Percentiles rank a stretch among this genome's conserved stretches.
Conservation (phyloP, 148 eudicot genomes). For the Selenicereus undatus region DNA sequence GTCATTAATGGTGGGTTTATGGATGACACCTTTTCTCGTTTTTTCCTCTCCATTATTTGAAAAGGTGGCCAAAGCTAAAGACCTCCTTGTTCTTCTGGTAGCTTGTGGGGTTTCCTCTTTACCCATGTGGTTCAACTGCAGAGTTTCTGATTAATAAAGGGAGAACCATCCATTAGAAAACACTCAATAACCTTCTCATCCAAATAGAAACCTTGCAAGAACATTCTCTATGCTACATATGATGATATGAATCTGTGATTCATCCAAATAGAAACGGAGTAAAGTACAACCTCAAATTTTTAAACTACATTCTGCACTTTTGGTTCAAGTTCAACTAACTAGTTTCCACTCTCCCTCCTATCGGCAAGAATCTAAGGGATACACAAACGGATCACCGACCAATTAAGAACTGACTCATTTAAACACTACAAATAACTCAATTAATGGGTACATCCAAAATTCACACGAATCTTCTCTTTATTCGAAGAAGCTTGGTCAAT, state of each 20-base stretch:
- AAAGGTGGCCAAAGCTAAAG: conserved; percentile 33
- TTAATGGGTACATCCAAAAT: too few relatives aligned
- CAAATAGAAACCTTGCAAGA: neutral
- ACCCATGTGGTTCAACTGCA: conserved; percentile 31
- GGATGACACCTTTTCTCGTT: conserved; percentile 25
- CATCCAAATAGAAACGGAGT: too few relatives aligned
- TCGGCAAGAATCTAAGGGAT: too few relatives aligned
- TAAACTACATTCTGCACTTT: neutral
- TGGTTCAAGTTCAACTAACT: neutral
- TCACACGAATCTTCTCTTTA: too few relatives aligned
- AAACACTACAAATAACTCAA: too few relatives aligned
- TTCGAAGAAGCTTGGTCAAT: too few relatives aligned
- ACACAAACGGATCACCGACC: too few relatives aligned
- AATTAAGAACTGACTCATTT: too few relatives aligned
- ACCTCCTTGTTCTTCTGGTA: conserved; percentile 67
- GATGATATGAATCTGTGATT: too few relatives aligned
- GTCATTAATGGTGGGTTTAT: conserved; percentile 42
- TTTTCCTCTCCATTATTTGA: conserved; percentile 29
- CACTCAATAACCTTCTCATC: neutral
- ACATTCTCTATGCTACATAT: neutral
- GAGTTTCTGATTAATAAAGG: neutral
- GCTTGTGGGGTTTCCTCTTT: conserved; percentile 48
- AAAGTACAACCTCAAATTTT: neutral
- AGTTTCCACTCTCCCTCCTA: too few relatives aligned
- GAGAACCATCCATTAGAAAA: neutral